Base-by-base conservation (phyloP, 2,329 filamentous ascomycete genomes). In the Neurospora sp. region DNA sequence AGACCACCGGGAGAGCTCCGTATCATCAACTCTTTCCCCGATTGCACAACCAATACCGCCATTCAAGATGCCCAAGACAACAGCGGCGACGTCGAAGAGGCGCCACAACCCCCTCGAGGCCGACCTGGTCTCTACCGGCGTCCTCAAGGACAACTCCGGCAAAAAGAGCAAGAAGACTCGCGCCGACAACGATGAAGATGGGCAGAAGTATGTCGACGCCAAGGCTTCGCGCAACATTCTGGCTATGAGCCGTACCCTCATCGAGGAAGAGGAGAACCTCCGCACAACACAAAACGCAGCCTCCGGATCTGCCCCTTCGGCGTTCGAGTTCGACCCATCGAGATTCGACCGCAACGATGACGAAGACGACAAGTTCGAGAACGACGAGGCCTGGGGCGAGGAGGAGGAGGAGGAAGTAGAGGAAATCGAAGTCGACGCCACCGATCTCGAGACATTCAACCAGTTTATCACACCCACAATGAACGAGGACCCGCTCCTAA, bases 61-160 rank as follows among this genome's bases (percentile, higher is more conserved):
- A 36, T 37, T 66, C 75, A 82, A 74, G 71, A 97, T 97, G 94
- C 93, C 93, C 43, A 97, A 97, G 83, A 89, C 90, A 67, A 87
- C 84, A 37, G 86, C 87, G 70, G 84, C 87, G 19, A 85, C 83
- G 74, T 84, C 84, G 70, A 84, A 84, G 74, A 84, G 84, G 71
- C 88, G 90, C 77, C 95, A 97, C 82, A 96, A 96, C 75, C 94
- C 95, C 52, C 90, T 99, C 71, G 91, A 95, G 76, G 92, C 97
- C 77, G 96, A 98, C 77, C 85, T 98, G 78, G 81, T 90, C 75
- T 85, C 92, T 74, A 86, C 89, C 70, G 85, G 90, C 71, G 83
- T 89, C 74, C 79, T 95, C 77, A 88, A 94, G 82, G 89, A 89
- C 78, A 89, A 94, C 84, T 85, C 88, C 38, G 89, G 89, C 74